These are phyloP conservation scores for Jamesozyma gamospora DNA, from an alignment of 805 yeast genomes.

Conservation along the genomic window DNA sequence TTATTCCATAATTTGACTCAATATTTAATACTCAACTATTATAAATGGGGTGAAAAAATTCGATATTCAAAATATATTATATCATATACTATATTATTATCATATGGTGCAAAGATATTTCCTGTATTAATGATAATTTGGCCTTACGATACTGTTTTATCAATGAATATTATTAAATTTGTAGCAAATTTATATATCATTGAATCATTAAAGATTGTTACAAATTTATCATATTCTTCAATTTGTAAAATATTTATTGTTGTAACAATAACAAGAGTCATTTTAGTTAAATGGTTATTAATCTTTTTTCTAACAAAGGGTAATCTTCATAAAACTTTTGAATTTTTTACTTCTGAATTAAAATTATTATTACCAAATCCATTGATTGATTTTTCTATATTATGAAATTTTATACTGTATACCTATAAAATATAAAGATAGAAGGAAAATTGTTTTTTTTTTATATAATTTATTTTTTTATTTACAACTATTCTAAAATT, in stretches of 20 bases:
- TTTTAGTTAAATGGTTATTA: slow-evolving; percentile 16
- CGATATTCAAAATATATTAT: slow-evolving; percentile 29
- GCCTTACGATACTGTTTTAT: slow-evolving; percentile 83
- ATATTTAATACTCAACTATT: slow-evolving; percentile 14
- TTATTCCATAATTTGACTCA: slow-evolving; percentile 34
- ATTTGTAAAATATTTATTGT: slow-evolving; percentile 13
- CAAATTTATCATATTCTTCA: slow-evolving; percentile 22
- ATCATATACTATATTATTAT: slow-evolving; percentile 59
- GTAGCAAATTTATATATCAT: slow-evolving; percentile 53
- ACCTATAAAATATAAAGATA: neutral
- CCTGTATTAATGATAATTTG: slow-evolving; percentile 92
- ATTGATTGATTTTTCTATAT: neutral
- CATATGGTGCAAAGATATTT: slow-evolving; percentile 71
- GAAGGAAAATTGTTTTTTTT: too few species aligned
- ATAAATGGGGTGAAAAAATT: slow-evolving; percentile 25
- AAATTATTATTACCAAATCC: neutral
- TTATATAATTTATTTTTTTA: too few species aligned
- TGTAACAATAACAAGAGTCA: slow-evolving; percentile 12
- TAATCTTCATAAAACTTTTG: neutral
- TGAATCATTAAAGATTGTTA: slow-evolving; percentile 49
- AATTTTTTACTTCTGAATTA: neutral
- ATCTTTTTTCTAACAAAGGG: slow-evolving; percentile 14
- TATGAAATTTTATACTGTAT: neutral
- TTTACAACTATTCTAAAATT: slow-evolving; percentile 39
- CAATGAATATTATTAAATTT: slow-evolving; percentile 47